Evolutionary conservation across 306 rosid genomes (phyloP), one percentile per base, ranked within the genome.

Genomic region (Begonia fuchsioides): DNA sequence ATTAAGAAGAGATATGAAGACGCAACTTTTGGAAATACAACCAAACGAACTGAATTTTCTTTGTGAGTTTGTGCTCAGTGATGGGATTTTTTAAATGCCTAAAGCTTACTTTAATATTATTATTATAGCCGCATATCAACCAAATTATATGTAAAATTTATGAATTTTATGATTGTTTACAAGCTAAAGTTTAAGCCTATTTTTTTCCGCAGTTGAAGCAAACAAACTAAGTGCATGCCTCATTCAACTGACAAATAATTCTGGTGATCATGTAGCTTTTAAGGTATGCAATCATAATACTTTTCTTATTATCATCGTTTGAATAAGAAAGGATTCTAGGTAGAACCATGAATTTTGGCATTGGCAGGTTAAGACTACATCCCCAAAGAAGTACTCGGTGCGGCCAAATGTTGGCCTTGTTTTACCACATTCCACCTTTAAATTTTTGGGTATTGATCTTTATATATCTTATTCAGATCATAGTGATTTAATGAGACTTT

Each of bases 351-450:
- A 44, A 26, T 26, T 26, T 26, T 26, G 35, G 35, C 47, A 45
- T 68, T 49, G 5, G 54, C 81, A 86, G 96, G 83, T 86, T 51
- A 86, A 86, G 64, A 86, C 96, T 49, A 86, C 96, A 3, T 75
- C 94, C 49, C 96, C 96, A 13, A 82, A 70, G 71, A 82, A 67
- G 60, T 86, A 86, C 61, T 76, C 80, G 15, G 92, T 86, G 59
- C 70, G 77, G 14, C 96, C 96, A 19, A 82, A 72, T 79, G 86
- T 79, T 13, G 96, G 94, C 48, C 63, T 86, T 72, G 52, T 86
- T 49, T 15, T 20, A 60, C 92, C 96, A 12, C 68, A 75, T 51
- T 67, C 86, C 54, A 41, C 69, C 19, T 64, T 56, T 66, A 81
- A 86, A 52, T 86, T 79, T 67, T 54, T 71, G 48, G 96, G 96